Evolutionary conservation across 2,329 filamentous ascomycete species (phyloP).

Genomic region (Fusarium stilboides): DNA sequence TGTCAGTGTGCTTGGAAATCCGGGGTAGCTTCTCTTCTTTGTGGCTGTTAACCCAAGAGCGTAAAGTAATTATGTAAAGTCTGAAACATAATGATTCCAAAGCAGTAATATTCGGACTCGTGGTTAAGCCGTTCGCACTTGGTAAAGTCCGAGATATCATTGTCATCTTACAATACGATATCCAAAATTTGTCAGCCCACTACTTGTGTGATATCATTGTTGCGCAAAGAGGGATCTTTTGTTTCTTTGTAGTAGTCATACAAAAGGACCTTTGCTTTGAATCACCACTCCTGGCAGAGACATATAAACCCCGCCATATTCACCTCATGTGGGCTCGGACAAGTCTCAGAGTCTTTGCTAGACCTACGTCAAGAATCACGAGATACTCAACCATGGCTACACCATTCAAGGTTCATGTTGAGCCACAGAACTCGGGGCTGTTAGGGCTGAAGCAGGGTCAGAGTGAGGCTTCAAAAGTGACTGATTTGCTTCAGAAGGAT

Average conservation of each 20-base stretch:
- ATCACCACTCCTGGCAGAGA: background rate
- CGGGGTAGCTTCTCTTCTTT: slow-evolving; percentile 30
- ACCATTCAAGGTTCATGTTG: slow-evolving; percentile 64
- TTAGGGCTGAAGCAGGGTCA: slow-evolving; percentile 64
- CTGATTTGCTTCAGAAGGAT: slow-evolving; percentile 82
- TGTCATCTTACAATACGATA: background rate
- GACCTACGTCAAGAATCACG: slow-evolving; percentile 13
- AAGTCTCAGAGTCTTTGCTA: slow-evolving; percentile 30
- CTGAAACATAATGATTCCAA: slow-evolving; percentile 16
- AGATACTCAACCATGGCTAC: slow-evolving; percentile 60
- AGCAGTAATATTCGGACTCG: slow-evolving; percentile 1
- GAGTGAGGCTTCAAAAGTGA: slow-evolving; percentile 74
- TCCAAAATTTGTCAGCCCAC: slow-evolving; percentile 34
- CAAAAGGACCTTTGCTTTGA: background rate
- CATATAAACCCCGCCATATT: slow-evolving; percentile 1
- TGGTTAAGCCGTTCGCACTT: background rate
- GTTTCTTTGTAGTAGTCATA: background rate
- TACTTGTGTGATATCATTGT: slow-evolving; percentile 24
- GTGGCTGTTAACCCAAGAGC: background rate
- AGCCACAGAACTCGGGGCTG: slow-evolving; percentile 65
- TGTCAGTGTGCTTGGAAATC: slow-evolving; percentile 43
- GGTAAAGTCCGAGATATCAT: slow-evolving; percentile 10
- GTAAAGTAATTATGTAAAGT: slow-evolving; percentile 11
- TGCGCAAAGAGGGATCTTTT: slow-evolving; percentile 4
- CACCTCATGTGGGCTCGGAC: slow-evolving; percentile 34